Conservation (phyloP, 805 yeast species). For the Kodamaea kaohsiungensis region DNA sequence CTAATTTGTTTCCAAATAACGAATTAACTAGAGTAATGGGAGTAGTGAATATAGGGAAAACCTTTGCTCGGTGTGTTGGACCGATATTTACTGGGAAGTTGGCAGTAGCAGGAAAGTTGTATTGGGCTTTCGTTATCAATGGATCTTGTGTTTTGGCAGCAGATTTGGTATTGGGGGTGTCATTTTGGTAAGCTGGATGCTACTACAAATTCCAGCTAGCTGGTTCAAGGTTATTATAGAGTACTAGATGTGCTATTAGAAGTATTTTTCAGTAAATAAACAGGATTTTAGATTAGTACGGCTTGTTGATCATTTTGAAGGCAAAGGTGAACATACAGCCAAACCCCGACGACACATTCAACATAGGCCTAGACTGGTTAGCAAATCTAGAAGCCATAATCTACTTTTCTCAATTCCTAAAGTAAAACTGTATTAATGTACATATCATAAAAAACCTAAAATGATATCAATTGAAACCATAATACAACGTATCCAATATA, state of each 20-base stretch:
- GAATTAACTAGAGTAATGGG: slow-evolving; percentile 83
- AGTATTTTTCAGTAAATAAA: too few species aligned
- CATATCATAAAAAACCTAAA: background rate
- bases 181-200: background rate
- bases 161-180: slow-evolving; percentile 31
- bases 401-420: background rate
- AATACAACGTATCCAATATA: background rate
- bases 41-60: slow-evolving; percentile 80
- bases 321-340: too few species aligned
- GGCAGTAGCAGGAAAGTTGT: slow-evolving; percentile 51
- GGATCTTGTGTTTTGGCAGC: slow-evolving; percentile 53
- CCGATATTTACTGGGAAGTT: slow-evolving; percentile 78
- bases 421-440: background rate
- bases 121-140: slow-evolving; percentile 53
- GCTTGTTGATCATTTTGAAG: too few species aligned
- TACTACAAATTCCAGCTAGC: too few species aligned
- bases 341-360: too few species aligned
- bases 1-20: slow-evolving; percentile 59
- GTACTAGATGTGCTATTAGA: too few species aligned
- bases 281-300: too few species aligned
- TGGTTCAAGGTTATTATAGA: too few species aligned
- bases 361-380: too few species aligned
- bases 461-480: background rate
- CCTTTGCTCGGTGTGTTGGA: slow-evolving; percentile 80
- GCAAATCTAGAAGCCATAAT: too few species aligned